These are phyloP conservation scores for Podosphaera fusca DNA, from an alignment of 2,329 filamentous ascomycete genomes.

Conservation along the genomic window DNA sequence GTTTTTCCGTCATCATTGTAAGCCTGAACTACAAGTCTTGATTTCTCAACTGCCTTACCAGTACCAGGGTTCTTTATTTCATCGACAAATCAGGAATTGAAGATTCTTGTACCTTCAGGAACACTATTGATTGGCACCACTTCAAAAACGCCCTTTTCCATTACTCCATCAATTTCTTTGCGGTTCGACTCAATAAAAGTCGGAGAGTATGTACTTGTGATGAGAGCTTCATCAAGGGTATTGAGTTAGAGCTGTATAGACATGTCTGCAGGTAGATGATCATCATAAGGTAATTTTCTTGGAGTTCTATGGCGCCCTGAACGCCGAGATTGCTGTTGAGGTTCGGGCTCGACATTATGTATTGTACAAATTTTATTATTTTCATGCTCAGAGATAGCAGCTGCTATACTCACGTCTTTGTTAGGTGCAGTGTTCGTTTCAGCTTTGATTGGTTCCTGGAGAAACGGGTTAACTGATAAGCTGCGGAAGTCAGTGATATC, in stretches of 20 bases:
- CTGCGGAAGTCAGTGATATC: not conserved
- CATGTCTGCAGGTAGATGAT: not conserved
- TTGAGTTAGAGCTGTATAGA: not conserved
- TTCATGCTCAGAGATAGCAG: too few species aligned
- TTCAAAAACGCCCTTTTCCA: conserved; percentile 1
- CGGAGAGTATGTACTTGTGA: not conserved
- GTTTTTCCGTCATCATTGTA: too few species aligned
- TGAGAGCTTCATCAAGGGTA: not conserved
- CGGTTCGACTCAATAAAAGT: not conserved
- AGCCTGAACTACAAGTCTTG: too few species aligned
- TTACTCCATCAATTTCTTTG: not conserved
- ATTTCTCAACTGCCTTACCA: not conserved
- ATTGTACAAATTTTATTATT: too few species aligned
- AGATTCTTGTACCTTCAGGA: not conserved
- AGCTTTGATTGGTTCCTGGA: not conserved
- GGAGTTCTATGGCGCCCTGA: not conserved
- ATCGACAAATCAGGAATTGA: too few species aligned
- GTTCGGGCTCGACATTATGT: too few species aligned
- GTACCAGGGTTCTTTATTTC: not conserved
- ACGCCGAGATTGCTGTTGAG: not conserved
- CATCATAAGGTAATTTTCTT: not conserved
- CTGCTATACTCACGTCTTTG: too few species aligned
- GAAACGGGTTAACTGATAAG: not conserved
- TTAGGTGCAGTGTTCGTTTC: not conserved
- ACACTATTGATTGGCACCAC: not conserved